Evolutionary conservation across 2,329 filamentous ascomycete genomes (phyloP), one percentile per base, ranked within the genome.

Genomic region (Macrophomina pseudophaseolina): DNA sequence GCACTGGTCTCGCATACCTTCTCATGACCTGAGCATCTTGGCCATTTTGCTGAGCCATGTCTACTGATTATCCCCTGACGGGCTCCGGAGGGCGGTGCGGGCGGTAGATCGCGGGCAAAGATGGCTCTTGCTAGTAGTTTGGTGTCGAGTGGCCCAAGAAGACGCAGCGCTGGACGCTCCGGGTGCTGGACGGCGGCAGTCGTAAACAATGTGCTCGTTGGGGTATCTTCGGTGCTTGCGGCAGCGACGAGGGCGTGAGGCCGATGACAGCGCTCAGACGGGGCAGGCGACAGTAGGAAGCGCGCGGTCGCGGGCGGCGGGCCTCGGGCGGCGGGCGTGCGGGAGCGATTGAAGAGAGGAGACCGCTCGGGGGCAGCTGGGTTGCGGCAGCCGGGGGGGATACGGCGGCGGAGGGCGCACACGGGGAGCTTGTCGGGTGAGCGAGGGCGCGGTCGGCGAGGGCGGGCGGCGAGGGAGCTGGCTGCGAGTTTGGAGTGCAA

Each of bases 1-100:
- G 44, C 58, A 62, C 58, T 42, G 44, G 44, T 23, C 38, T 59
- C 18, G 52, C 65, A 33, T 63, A 66, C 65, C 65, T 66, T 54
- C 65, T 60, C 65, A 66, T 66, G 49, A 66, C 65, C 48, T 66
- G 65, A 63, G 65, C 65, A 53, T 66, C 65, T 44, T 60, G 53
- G 49, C 49, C 58, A 40, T 66, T 62, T 66, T 63, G 65, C 52
- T 62, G 56, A 46, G 65, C 65, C 65, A 66, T 66, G 48, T 53
- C 54, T 49, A 53, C 53, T 42, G 64, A 66, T 48, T 42, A 48
- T 59, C 44, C 53, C 64, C 42, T 66, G 53, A 53, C 35, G 60
- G 35, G 48, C 46, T 63, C 48, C 48, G 46, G 59, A 51, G 33
- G 48, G 42, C 46, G 59, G 14, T 32, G 30, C 40, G 40, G 35